These are phyloP conservation scores for Phaeosphaeriaceae sp. DNA, from an alignment of 2,329 filamentous ascomycete species.

Conservation along the genomic window DNA sequence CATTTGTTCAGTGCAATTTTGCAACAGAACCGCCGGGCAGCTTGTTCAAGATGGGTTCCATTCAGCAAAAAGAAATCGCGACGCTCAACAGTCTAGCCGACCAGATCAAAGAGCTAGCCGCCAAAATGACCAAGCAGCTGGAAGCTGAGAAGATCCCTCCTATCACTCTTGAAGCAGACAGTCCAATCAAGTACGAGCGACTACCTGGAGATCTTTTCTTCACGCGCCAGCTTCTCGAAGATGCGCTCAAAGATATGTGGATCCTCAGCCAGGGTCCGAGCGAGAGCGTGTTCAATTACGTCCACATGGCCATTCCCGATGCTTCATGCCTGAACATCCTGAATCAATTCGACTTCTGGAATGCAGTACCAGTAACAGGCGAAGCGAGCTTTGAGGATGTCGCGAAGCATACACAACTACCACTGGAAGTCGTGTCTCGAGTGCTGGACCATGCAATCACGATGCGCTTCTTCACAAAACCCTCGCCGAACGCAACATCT, in stretches of 20 bases:
- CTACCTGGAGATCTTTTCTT: conserved; percentile 55
- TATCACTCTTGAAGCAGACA: conserved; percentile 55
- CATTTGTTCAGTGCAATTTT: background rate
- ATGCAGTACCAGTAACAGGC: conserved; percentile 58
- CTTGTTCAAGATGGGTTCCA: conserved; percentile 25
- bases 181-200: conserved; percentile 52
- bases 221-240: conserved; percentile 54
- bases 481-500: conserved; percentile 15
- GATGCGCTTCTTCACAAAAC: conserved; percentile 45
- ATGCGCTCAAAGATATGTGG: conserved; percentile 57
- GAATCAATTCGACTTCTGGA: conserved; percentile 63
- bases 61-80: conserved; percentile 25
- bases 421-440: conserved; percentile 38
- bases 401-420: conserved; percentile 32
- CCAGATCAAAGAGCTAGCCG: conserved; percentile 56
- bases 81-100: conserved; percentile 56
- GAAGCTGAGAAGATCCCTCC: conserved; percentile 54
- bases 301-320: conserved; percentile 52
- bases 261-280: conserved; percentile 59
- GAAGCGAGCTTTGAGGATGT: conserved; percentile 50
- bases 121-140: conserved; percentile 51
- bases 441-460: conserved; percentile 46
- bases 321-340: conserved; percentile 56
- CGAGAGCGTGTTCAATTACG: conserved; percentile 57
- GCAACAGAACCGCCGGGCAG: background rate